These are phyloP conservation scores for Fusarium aywerte DNA, from an alignment of 2,329 filamentous ascomycete species.

Conservation along the genomic window DNA sequence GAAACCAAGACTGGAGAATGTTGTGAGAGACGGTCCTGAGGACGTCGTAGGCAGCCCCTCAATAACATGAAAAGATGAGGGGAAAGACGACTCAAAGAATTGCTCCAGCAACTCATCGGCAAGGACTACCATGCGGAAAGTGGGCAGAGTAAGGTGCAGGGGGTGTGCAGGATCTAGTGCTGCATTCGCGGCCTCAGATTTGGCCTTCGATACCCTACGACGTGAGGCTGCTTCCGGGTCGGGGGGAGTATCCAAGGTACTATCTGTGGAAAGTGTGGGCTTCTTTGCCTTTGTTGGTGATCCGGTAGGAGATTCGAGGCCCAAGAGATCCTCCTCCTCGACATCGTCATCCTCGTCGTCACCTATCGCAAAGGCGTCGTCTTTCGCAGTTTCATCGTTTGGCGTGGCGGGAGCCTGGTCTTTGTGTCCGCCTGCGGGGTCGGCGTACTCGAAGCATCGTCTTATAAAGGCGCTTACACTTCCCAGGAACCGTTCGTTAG, in stretches of 20 bases:
- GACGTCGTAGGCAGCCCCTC: constrained; percentile 63
- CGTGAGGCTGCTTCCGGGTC: constrained; percentile 38
- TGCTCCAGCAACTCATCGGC: constrained; percentile 95
- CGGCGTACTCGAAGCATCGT: constrained; percentile 97
- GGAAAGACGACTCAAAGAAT: constrained; percentile 97
- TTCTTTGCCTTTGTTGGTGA: constrained; percentile 58
- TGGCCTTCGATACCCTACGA: constrained; percentile 67
- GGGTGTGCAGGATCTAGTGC: constrained; percentile 94
- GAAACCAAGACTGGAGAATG: constrained; percentile 79
- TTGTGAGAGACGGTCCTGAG: constrained; percentile 76
- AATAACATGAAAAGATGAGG: constrained; percentile 88
- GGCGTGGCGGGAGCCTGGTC: constrained; percentile 44
- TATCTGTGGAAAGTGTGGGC: constrained; percentile 55
- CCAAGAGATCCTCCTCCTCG: constrained; percentile 72
- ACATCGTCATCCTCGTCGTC: constrained; percentile 82
- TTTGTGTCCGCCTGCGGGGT: constrained; percentile 75
- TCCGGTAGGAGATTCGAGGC: constrained; percentile 62
- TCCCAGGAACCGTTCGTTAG: constrained; percentile 88
- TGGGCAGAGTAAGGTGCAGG: constrained; percentile 93
- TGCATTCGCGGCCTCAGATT: constrained; percentile 83
- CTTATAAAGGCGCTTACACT: constrained; percentile 96
- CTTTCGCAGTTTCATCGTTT: constrained; percentile 44
- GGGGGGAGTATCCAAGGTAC: constrained; percentile 33
- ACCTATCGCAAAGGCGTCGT: constrained; percentile 76
- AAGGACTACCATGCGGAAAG: constrained; percentile 98